Evolutionary conservation across 2,329 filamentous ascomycete genomes (phyloP).

Genomic region (Exophiala bonariae): DNA sequence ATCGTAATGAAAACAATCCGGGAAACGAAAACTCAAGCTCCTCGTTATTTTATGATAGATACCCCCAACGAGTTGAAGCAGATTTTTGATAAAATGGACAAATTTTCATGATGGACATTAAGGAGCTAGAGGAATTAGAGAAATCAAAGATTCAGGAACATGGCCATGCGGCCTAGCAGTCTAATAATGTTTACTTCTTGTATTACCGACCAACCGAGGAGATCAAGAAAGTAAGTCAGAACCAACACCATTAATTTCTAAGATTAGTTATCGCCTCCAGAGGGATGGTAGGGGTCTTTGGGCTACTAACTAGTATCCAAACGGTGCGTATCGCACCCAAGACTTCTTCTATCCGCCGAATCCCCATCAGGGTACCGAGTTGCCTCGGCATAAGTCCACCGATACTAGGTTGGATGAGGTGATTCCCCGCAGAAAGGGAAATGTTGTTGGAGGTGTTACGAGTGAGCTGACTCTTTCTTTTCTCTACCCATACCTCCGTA

Average conservation of each 20-base stretch:
- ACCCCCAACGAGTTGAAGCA: slow-evolving; percentile 54
- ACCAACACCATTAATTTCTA: too few relatives aligned
- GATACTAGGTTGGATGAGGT: not conserved
- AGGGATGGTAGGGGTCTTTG: too few relatives aligned
- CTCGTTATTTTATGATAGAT: slow-evolving; percentile 44
- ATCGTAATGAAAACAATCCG: slow-evolving; percentile 24
- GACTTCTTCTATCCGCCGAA: not conserved
- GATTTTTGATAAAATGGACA: slow-evolving; percentile 38
- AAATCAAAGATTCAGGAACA: not conserved
- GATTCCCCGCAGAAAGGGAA: not conserved
- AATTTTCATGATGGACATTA: slow-evolving; percentile 13
- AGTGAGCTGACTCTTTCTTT: not conserved
- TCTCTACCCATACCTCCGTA: not conserved
- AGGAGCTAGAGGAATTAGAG: not conserved
- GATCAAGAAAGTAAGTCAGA: too few relatives aligned
- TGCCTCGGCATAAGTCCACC: too few relatives aligned
- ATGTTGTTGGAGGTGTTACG: too few relatives aligned
- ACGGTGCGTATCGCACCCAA: too few relatives aligned
- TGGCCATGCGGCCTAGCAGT: too few relatives aligned
- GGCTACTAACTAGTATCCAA: too few relatives aligned
- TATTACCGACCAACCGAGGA: too few relatives aligned
- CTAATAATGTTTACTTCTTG: not conserved
- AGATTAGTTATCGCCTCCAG: too few relatives aligned
- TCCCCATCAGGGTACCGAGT: slow-evolving; percentile 1
- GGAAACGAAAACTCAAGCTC: slow-evolving; percentile 38